These are phyloP conservation scores for Trichophyton schoenleinii DNA, from an alignment of 2,329 filamentous ascomycete species.

Conservation along the genomic window DNA sequence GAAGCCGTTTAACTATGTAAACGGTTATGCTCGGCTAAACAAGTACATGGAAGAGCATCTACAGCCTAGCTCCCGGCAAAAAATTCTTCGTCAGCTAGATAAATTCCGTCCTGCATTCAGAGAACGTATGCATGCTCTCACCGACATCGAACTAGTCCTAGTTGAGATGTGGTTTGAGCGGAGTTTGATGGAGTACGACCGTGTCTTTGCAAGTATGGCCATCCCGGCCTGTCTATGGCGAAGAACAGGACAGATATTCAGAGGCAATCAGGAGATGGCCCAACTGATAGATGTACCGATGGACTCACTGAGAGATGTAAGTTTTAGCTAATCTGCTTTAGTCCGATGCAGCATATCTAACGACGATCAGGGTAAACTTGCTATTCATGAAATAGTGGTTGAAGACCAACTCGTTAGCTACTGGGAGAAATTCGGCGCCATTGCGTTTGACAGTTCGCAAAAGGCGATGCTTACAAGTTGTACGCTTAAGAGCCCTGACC, in stretches of 20 bases:
- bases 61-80: conserved; percentile 67
- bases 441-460: conserved; percentile 86
- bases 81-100: conserved; percentile 82
- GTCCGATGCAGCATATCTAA: conserved; percentile 3
- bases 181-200: conserved; percentile 93
- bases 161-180: conserved; percentile 99
- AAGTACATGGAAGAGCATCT: conserved; percentile 88
- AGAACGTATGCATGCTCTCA: conserved; percentile 83
- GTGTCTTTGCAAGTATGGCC: conserved; percentile 97
- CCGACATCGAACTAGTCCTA: conserved; percentile 83
- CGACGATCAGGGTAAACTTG: conserved; percentile 71
- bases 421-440: conserved; percentile 98
- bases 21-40: conserved; percentile 80
- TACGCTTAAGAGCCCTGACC: conserved; percentile 68
- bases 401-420: conserved; percentile 93
- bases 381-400: conserved; percentile 87
- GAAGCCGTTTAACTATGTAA: conserved; percentile 97
- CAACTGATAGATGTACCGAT: conserved; percentile 88
- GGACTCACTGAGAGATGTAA: conserved; percentile 76
- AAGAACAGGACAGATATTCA: conserved; percentile 89
- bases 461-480: conserved; percentile 94
- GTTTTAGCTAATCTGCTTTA: conserved; percentile 25
- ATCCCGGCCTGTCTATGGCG: conserved; percentile 97
- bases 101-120: conserved; percentile 91
- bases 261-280: conserved; percentile 98